These are phyloP conservation scores for Erucastrum elatum DNA, from an alignment of 345 rosid genomes.

Conservation along the genomic window DNA sequence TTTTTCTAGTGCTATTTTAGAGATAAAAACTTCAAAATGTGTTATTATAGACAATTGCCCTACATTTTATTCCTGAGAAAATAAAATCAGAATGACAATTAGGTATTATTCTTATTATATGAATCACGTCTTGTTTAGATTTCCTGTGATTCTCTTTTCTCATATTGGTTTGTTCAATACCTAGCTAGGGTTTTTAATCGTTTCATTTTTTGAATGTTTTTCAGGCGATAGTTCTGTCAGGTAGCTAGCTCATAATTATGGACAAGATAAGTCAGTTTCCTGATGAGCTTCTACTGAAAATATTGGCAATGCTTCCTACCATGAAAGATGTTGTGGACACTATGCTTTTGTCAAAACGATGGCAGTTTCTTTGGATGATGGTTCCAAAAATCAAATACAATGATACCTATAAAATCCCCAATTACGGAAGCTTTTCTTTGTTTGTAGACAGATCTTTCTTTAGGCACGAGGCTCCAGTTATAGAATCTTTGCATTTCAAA, in stretches of 20 bases:
- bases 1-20: too few species aligned
- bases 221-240: neutral
- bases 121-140: neutral
- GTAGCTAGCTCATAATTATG: neutral
- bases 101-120: neutral
- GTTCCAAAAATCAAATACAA: neutral
- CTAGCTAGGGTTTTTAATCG: constrained; percentile 4
- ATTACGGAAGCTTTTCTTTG: constrained; percentile 1
- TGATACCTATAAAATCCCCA: neutral
- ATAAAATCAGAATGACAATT: neutral
- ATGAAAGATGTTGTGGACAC: constrained; percentile 17
- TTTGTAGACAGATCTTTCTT: constrained; percentile 13
- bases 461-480: constrained; percentile 3
- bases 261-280: constrained; percentile 3
- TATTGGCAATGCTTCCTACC: constrained; percentile 4
- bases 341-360: constrained; percentile 25
- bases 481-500: neutral
- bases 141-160: neutral
- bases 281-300: constrained; percentile 7
- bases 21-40: too few species aligned
- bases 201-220: neutral
- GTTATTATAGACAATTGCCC: too few species aligned
- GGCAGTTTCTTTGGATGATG: constrained; percentile 20
- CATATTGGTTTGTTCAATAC: neutral
- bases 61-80: neutral